A percentile compares a stretch with the other conserved stretches of the same genome.
Conservation (phyloP, 176 grass and related monocot species). For the Hordeum marinum region DNA sequence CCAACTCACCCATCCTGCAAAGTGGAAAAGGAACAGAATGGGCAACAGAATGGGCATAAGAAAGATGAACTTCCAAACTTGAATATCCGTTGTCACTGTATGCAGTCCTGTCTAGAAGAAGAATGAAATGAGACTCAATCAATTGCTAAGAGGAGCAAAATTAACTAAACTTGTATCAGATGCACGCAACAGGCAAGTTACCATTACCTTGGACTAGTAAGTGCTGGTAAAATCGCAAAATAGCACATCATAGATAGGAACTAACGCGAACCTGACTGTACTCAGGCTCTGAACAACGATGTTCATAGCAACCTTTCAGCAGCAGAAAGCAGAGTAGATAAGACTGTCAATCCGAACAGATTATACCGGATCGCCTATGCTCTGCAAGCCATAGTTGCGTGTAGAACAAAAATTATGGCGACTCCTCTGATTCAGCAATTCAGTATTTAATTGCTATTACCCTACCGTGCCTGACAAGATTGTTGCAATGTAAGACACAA, state of each 20-base stretch:
- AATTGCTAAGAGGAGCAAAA: no score
- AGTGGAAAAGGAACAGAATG: neutral
- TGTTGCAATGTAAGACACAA: no score
- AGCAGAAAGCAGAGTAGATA: neutral
- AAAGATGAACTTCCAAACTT: neutral
- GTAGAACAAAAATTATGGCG: neutral
- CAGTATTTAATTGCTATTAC: neutral
- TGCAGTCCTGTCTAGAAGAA: neutral
- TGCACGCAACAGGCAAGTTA: no score
- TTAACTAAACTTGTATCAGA: no score
- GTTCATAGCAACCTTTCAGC: neutral
- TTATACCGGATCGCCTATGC: neutral
- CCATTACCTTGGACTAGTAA: neutral
- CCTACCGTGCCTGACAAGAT: neutral
- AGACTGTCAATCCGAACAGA: neutral
- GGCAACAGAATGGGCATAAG: neutral
- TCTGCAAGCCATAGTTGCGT: neutral
- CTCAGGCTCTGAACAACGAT: neutral
- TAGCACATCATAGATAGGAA: neutral
- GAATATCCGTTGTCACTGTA: neutral
- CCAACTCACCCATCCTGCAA: slow-evolving; percentile 79
- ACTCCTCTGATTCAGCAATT: neutral
- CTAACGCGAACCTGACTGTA: neutral
- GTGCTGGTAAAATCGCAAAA: neutral
- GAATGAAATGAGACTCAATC: neutral